Evolutionary conservation across 495 filamentous ascomycete genomes (phyloP), one percentile per base, ranked within the genome.

Genomic region (Penicillium bovifimosum): DNA sequence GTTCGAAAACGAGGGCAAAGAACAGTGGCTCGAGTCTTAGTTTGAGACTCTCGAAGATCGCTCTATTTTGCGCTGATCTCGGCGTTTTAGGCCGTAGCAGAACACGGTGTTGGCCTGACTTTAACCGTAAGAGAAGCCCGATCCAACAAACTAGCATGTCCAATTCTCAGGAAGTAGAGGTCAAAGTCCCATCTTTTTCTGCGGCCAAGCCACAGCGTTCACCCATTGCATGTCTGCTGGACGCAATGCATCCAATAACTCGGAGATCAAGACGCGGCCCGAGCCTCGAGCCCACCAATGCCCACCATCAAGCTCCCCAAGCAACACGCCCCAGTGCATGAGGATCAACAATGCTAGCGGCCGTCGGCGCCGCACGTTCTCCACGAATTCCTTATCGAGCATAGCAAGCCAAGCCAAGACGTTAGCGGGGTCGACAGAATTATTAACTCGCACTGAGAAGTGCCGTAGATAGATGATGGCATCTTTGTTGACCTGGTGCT

Each of bases 271-370:
- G 8, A 58, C 63, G 11, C 52, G 54, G 0, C 67, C 71, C 8
- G 69, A 68, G 3, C 63, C 59, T 24, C 55, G 62, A 18, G 69
- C 71, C 71, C 71, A 74, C 71, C 69, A 74, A 35, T 61, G 41
- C 9, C 60, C 52, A 2, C 63, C 68, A 54, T 70, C 62, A n/a
- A 74, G 55, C 43, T 65, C 61, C 9, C 60, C 54, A 0, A 74
- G 49, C 0, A 74, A 42, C 8, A 67, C 65, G 0, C 66, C 68
- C 71, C 71, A 74, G 33, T 74, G 63, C 62, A 70, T 71, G 4
- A 74, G 57, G 26, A 70, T 64, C 16, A 74, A 36, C 14, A 74
- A 33, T 2, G 66, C 48, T 13, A 72, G 43, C 1, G 71, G 66
- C 33, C 63, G 59, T 2, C 69, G 66, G 8, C 60, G 59, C 27